Conservation (phyloP, 2,329 filamentous ascomycete species). For the Calonectria naviculata region DNA sequence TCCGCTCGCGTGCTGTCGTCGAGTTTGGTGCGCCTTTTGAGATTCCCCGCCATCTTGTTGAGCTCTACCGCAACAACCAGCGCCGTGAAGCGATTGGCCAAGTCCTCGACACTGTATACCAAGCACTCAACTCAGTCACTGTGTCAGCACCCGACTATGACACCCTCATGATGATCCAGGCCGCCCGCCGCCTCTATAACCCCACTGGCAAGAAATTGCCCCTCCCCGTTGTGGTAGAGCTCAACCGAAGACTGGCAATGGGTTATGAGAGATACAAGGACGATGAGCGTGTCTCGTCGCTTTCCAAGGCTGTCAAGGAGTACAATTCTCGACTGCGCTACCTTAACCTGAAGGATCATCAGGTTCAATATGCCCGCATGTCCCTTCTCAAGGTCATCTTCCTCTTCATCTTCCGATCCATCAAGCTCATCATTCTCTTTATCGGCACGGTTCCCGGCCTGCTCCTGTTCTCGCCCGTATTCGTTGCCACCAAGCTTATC, state of each 20-base stretch:
- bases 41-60: slow-evolving; percentile 82
- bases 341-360: slow-evolving; percentile 90
- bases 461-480: slow-evolving; percentile 88
- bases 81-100: slow-evolving; percentile 88
- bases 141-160: slow-evolving; percentile 95
- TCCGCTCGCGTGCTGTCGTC: slow-evolving; percentile 93
- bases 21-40: slow-evolving; percentile 94
- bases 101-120: slow-evolving; percentile 87
- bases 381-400: slow-evolving; percentile 80
- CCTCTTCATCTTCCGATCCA: slow-evolving; percentile 81
- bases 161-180: slow-evolving; percentile 96
- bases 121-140: slow-evolving; percentile 87
- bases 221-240: slow-evolving; percentile 90
- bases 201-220: slow-evolving; percentile 94
- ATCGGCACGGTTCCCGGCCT: slow-evolving; percentile 88
- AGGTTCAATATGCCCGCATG: slow-evolving; percentile 91
- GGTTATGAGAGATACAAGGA: slow-evolving; percentile 95
- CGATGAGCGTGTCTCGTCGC: slow-evolving; percentile 81
- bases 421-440: slow-evolving; percentile 81
- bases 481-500: slow-evolving; percentile 85
- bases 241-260: slow-evolving; percentile 90
- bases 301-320: slow-evolving; percentile 80
- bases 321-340: slow-evolving; percentile 91
- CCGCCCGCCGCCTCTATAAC: slow-evolving; percentile 92
- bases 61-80: slow-evolving; percentile 86